Evolutionary conservation across 2,329 filamentous ascomycete species (phyloP).

Genomic region (Epichloe bromicola): DNA sequence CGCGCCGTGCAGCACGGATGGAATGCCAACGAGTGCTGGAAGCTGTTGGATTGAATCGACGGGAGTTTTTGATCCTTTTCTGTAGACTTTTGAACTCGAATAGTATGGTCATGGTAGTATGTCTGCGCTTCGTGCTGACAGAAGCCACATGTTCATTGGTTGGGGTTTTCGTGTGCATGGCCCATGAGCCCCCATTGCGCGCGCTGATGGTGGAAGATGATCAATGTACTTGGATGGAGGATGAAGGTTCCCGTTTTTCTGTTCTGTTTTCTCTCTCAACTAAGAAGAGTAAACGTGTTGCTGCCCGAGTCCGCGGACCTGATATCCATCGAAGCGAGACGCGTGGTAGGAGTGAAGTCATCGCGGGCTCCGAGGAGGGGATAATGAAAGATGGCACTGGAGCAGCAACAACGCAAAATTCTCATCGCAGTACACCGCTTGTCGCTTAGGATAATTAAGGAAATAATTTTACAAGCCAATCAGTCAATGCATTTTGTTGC

Average conservation of each 20-base stretch:
- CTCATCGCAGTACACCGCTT: background rate
- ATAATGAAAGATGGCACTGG: background rate
- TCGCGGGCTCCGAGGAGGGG: background rate
- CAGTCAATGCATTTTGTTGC: no score
- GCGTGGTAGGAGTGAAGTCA: conserved; percentile 1
- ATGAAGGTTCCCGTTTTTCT: no score
- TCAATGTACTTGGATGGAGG: no score
- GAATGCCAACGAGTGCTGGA: background rate
- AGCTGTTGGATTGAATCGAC: background rate
- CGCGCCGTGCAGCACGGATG: background rate
- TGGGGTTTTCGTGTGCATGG: background rate
- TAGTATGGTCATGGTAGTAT: no score
- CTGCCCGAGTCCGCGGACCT: no score
- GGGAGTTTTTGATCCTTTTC: no score
- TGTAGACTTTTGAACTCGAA: no score
- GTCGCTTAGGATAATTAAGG: no score
- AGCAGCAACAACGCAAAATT: background rate
- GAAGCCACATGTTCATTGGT: background rate
- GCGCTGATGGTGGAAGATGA: background rate
- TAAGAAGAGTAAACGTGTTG: background rate
- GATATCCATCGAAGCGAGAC: background rate
- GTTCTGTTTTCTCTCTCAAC: no score
- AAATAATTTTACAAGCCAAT: no score
- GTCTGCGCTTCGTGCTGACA: background rate
- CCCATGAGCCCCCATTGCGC: background rate